A percentile compares a stretch with the other conserved stretches of the same genome.
phyloP scores from a whole-genome alignment of 2,329 filamentous ascomycete species.

The Capronia americana region DNA sequence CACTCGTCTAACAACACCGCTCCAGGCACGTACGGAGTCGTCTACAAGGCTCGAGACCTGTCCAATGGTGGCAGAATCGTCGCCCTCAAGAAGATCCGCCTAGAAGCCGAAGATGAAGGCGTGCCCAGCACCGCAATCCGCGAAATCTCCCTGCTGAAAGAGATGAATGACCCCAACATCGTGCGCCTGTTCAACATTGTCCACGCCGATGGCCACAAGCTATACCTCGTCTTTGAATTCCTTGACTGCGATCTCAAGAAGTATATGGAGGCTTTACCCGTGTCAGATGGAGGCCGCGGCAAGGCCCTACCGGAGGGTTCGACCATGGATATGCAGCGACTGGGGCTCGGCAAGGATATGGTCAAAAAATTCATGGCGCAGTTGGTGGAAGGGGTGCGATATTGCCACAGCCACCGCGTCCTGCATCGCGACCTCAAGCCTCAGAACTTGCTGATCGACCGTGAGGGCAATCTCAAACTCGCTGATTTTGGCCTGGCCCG shows the following conservation, averaged over 20 bases:
- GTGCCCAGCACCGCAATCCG: conserved; percentile 92
- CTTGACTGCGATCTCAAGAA: conserved; percentile 92
- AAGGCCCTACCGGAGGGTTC: conserved; percentile 83
- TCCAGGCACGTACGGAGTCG: conserved; percentile 88
- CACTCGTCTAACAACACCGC: conserved; percentile 5
- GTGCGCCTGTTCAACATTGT: conserved; percentile 89
- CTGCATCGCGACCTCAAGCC: conserved; percentile 89
- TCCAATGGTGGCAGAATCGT: conserved; percentile 83
- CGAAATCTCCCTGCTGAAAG: conserved; percentile 91
- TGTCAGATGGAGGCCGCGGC: conserved; percentile 81
- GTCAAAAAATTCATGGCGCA: conserved; percentile 94
- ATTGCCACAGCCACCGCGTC: conserved; percentile 87
- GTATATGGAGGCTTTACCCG: conserved; percentile 90
- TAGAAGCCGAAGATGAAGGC: conserved; percentile 93
- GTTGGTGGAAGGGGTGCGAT: conserved; percentile 80
- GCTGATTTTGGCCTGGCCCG: conserved; percentile 89
- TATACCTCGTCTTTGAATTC: conserved; percentile 92
- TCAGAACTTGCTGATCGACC: conserved; percentile 86
- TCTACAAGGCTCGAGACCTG: conserved; percentile 92
- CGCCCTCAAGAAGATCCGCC: conserved; percentile 91
- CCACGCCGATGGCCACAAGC: conserved; percentile 91
- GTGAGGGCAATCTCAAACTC: conserved; percentile 86
- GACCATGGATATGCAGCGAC: conserved; percentile 65
- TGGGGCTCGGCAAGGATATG: conserved; percentile 79
- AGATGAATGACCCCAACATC: conserved; percentile 92